These are phyloP conservation scores for Aspergillus avenaceus DNA, from an alignment of 495 filamentous ascomycete species.

Conservation along the genomic window DNA sequence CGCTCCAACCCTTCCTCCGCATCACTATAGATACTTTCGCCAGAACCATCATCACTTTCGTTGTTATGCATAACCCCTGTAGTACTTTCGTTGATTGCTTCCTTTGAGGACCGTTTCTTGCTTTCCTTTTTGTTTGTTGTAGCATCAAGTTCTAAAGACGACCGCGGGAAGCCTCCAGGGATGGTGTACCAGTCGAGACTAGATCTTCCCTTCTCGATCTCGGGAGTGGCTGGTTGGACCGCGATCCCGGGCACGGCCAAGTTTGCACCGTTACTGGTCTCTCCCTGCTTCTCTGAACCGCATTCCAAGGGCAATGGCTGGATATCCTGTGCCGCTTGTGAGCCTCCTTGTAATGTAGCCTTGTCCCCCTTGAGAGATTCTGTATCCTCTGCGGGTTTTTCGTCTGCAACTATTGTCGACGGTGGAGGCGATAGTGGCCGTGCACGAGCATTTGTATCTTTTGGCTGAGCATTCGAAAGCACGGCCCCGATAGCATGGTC, in stretches of 20 bases:
- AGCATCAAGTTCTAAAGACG: constrained; percentile 18
- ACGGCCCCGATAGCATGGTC: constrained; percentile 63
- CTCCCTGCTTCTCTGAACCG: background rate
- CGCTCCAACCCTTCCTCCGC: constrained; percentile 77
- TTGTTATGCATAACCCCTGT: too few species aligned
- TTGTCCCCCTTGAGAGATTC: background rate
- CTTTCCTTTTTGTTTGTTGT: constrained; percentile 4
- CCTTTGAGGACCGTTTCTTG: constrained; percentile 1
- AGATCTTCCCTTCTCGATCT: constrained; percentile 30
- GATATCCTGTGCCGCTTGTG: background rate
- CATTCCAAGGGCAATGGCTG: background rate
- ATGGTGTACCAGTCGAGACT: constrained; percentile 33
- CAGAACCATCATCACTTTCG: constrained; percentile 47
- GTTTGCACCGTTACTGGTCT: background rate
- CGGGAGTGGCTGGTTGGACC: constrained; percentile 43
- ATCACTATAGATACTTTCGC: constrained; percentile 79
- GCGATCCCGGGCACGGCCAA: constrained; percentile 42
- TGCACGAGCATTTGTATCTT: background rate
- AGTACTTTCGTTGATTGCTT: constrained; percentile 10
- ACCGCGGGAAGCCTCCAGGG: constrained; percentile 34
- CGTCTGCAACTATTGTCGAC: background rate
- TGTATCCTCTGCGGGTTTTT: background rate
- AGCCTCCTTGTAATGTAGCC: background rate
- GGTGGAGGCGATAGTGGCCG: background rate
- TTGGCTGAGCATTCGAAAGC: constrained; percentile 31